These are phyloP conservation scores for Datura wrightii DNA, from an alignment of 257 asterid species.

Conservation along the genomic window DNA sequence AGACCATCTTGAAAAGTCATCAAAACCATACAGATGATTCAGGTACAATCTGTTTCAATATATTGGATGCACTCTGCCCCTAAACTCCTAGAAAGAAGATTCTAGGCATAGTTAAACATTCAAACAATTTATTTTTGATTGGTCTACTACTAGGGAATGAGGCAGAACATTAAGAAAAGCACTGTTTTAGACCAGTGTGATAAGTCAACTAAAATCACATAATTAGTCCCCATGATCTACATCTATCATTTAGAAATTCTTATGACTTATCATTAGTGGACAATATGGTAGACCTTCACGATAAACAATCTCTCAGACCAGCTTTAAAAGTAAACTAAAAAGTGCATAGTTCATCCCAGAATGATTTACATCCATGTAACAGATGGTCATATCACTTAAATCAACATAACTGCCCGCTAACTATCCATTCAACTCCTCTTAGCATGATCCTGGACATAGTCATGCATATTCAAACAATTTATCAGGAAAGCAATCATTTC, in stretches of 20 bases:
- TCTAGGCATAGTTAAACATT: not conserved
- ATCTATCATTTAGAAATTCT: conserved; percentile 3
- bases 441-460: not conserved
- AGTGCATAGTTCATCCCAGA: not conserved
- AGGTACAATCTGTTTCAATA: not conserved
- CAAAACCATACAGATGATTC: conserved; percentile 8
- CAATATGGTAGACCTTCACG: conserved; percentile 2
- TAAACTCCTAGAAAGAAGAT: conserved; percentile 2
- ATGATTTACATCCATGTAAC: not conserved
- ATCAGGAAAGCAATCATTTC: not conserved
- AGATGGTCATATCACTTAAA: not conserved
- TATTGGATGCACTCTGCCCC: conserved; percentile 17
- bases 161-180: not conserved
- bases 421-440: not conserved
- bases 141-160: not conserved
- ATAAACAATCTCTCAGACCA: not conserved
- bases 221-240: not conserved
- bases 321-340: not conserved
- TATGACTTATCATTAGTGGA: not conserved
- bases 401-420: not conserved
- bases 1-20: not conserved
- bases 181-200: not conserved
- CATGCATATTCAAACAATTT: conserved; percentile 6
- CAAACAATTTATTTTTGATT: not conserved
- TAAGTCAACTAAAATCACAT: not conserved